Evolutionary conservation across 2,329 filamentous ascomycete species (phyloP), one percentile per base, ranked within the genome.

Genomic region (Claviceps fusiformis): DNA sequence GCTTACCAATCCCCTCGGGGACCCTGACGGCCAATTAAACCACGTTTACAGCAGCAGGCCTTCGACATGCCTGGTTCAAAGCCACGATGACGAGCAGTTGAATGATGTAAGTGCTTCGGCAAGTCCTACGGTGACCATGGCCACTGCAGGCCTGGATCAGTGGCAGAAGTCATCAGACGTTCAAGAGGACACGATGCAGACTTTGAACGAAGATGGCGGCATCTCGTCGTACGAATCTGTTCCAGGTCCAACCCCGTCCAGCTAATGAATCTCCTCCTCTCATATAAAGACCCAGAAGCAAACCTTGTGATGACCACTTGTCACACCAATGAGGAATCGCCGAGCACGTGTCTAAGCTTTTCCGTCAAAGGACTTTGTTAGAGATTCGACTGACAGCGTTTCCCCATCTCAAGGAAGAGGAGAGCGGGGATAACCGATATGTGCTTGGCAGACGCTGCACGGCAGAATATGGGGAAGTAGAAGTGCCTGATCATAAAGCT

Each of bases 381-480:
- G n/a, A n/a, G 5, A 41, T 17, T 85, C 80, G 49, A 74, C 82
- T 1, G 85, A 87, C 60, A 86, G 83, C 59, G 81, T 89, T 39
- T 39, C 84, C 83, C 7, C 89, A 89, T 65, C 77, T 77, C 50
- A 81, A 84, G 57, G 82, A 85, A 62, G 80, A 83, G 49, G 74
- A 79, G 2, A 75, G 75, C 9, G 78, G 76, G 1, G 78, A 79
- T 59, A 77, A 75, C 55, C 71, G 83, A 49, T 89, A 85, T 86
- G 79, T 89, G 8, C 71, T 89, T 60, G 86, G 89, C 67, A 71
- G 85, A 41, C 74, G 85, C 53, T 72, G 85, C 41, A 86, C 82
- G 3, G 81, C 75, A 1, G 84, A 87, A 62, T 77, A 73, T 56
- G 85, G 84, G 0, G 76, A 85, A 65, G 68, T 84, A 54, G 81